Evolutionary conservation across 1,139 yeast genomes (phyloP).

Genomic region (Geotrichum aggregatum): DNA sequence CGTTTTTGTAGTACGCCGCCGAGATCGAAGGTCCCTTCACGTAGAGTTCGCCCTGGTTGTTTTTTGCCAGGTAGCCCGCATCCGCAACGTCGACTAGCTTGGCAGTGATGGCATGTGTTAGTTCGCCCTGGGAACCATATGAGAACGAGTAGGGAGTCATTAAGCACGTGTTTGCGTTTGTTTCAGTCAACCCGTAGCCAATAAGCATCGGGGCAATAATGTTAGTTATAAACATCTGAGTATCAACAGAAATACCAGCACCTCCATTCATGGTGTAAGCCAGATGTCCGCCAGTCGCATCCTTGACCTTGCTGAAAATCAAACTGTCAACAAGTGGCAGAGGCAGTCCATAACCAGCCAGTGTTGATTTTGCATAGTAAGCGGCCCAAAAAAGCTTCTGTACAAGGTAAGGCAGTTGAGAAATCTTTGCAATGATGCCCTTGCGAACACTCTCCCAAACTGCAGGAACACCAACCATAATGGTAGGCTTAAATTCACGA

Average conservation of each 20-base stretch:
- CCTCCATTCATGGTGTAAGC: constrained; percentile 84
- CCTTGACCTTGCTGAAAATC: constrained; percentile 81
- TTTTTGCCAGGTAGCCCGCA: constrained; percentile 85
- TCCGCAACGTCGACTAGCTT: constrained; percentile 90
- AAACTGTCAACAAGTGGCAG: constrained; percentile 58
- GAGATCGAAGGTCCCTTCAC: constrained; percentile 71
- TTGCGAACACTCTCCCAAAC: constrained; percentile 96
- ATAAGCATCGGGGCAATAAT: constrained; percentile 83
- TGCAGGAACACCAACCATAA: constrained; percentile 98
- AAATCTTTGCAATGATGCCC: constrained; percentile 77
- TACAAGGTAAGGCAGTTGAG: constrained; percentile 57
- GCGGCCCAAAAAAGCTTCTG: constrained; percentile 92
- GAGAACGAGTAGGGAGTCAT: constrained; percentile 62
- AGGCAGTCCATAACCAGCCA: constrained; percentile 65
- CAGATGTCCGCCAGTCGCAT: constrained; percentile 91
- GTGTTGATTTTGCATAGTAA: constrained; percentile 61
- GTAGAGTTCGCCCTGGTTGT: constrained; percentile 89
- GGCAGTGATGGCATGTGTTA: constrained; percentile 77
- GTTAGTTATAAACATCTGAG: constrained; percentile 77
- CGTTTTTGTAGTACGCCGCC: constrained; percentile 76
- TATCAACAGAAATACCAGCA: constrained; percentile 78
- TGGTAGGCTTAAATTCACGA: constrained; percentile 79
- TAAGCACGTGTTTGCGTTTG: constrained; percentile 82
- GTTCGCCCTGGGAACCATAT: constrained; percentile 73
- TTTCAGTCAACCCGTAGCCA: constrained; percentile 97